Evolutionary conservation across 1,284 basidiomycete species (phyloP).

Genomic region (Mycena sp.): DNA sequence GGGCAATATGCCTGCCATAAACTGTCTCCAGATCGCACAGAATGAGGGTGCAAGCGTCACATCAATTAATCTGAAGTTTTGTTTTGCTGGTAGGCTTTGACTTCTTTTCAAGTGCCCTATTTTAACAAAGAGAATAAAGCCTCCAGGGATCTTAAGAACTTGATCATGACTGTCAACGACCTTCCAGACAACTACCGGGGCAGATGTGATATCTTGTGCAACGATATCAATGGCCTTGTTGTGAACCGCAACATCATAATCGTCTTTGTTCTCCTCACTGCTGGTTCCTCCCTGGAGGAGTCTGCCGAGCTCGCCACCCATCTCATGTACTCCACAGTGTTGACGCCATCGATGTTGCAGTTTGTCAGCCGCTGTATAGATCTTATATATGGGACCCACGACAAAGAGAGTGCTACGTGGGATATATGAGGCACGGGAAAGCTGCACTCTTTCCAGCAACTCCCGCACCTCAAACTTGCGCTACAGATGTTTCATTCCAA

Average conservation of each 20-base stretch:
- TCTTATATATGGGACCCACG: not conserved
- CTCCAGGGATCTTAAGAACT: conserved; percentile 47
- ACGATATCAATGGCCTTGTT: conserved; percentile 44
- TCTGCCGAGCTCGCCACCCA: conserved; percentile 48
- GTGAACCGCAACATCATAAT: conserved; percentile 49
- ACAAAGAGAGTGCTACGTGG: not conserved
- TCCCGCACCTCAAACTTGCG: not conserved
- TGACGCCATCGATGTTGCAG: conserved; percentile 41
- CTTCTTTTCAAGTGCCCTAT: not conserved
- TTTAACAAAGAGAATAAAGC: conserved; percentile 37
- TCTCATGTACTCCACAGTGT: conserved; percentile 49
- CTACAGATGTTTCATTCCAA: conserved; percentile 9
- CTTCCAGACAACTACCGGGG: conserved; percentile 46
- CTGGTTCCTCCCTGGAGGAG: conserved; percentile 46
- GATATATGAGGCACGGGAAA: conserved; percentile 1
- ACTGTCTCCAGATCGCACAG: conserved; percentile 40
- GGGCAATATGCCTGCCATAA: conserved; percentile 40
- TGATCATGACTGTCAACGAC: conserved; percentile 49
- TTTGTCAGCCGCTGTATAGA: conserved; percentile 40
- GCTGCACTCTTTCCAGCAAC: conserved; percentile 2
- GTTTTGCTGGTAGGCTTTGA: conserved; percentile 1
- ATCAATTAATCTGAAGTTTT: conserved; percentile 8
- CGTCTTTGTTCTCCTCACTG: conserved; percentile 43
- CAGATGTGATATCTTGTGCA: conserved; percentile 46
- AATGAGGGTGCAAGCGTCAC: conserved; percentile 37